These are phyloP conservation scores for Penicillium verrucosum DNA, from an alignment of 2,329 filamentous ascomycete species.

Conservation along the genomic window DNA sequence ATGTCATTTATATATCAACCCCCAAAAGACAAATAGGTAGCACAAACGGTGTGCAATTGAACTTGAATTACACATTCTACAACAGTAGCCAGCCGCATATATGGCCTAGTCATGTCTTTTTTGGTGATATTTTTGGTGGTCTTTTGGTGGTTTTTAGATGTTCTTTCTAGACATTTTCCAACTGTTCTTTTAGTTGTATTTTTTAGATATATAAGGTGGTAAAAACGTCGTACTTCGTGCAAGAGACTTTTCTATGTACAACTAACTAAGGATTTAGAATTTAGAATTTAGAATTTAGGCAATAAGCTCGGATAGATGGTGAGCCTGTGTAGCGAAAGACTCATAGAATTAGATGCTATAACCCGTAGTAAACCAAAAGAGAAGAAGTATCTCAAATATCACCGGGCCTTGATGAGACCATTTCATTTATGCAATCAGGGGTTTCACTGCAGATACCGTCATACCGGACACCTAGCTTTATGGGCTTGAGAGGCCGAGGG, in stretches of 20 bases:
- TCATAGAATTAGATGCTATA: background rate
- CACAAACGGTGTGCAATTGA: background rate
- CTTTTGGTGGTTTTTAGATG: no score
- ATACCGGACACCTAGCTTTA: background rate
- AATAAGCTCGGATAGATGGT: background rate
- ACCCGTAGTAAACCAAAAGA: background rate
- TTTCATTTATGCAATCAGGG: background rate
- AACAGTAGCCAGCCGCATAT: no score
- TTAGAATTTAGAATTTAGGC: no score
- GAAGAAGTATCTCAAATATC: background rate
- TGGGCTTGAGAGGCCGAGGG: background rate
- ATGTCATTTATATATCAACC: background rate
- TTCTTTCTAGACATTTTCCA: no score
- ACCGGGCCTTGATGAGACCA: background rate
- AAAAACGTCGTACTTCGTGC: no score
- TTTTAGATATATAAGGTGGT: no score
- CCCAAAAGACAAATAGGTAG: background rate
- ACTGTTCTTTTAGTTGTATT: no score
- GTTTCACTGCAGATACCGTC: constrained; percentile 3
- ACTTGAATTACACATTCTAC: background rate
- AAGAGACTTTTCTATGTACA: no score
- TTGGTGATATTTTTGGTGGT: no score
- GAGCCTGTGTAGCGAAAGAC: background rate
- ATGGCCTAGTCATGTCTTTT: no score
- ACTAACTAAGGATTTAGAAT: no score